phyloP scores from a whole-genome alignment of 805 yeast genomes.

The Yamadazyma nakazawae region DNA sequence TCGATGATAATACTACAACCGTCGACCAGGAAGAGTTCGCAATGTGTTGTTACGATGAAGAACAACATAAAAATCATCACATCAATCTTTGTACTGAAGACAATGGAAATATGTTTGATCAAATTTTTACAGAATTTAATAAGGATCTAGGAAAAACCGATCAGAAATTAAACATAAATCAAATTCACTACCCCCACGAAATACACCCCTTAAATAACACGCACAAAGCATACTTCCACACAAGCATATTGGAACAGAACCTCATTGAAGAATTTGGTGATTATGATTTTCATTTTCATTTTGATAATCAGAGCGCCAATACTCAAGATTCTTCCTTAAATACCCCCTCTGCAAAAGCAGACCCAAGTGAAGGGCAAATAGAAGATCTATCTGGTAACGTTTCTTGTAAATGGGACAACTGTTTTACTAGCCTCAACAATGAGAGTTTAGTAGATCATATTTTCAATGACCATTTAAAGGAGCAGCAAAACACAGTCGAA shows the following conservation, averaged over 20 bases:
- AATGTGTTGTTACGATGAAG: slow-evolving; percentile 12
- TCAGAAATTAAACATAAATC: slow-evolving; percentile 6
- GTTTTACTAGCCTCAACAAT: slow-evolving; percentile 42
- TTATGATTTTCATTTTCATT: slow-evolving; percentile 37
- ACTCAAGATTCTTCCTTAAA: background rate
- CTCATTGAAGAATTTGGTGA: slow-evolving; percentile 21
- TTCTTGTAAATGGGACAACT: slow-evolving; percentile 68
- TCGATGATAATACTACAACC: slow-evolving; percentile 7
- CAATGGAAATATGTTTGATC: slow-evolving; percentile 35
- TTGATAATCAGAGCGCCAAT: slow-evolving; percentile 19
- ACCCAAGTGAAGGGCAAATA: background rate
- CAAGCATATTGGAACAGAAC: slow-evolving; percentile 30
- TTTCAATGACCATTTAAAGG: slow-evolving; percentile 49
- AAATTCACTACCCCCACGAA: slow-evolving; percentile 40
- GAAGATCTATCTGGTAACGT: slow-evolving; percentile 4
- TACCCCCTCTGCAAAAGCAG: background rate
- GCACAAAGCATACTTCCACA: slow-evolving; percentile 46
- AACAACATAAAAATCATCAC: slow-evolving; percentile 13
- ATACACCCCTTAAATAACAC: slow-evolving; percentile 28
- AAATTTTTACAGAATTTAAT: slow-evolving; percentile 36
- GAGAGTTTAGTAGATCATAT: slow-evolving; percentile 31
- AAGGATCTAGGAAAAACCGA: slow-evolving; percentile 17
- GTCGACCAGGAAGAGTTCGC: slow-evolving; percentile 8
- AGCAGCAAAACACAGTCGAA: slow-evolving; percentile 10
- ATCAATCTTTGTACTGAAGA: slow-evolving; percentile 31